Percentiles rank a stretch among this genome's conserved stretches.
Evolutionary conservation across 345 rosid genomes (phyloP).

Genomic region (Acer campestre): DNA sequence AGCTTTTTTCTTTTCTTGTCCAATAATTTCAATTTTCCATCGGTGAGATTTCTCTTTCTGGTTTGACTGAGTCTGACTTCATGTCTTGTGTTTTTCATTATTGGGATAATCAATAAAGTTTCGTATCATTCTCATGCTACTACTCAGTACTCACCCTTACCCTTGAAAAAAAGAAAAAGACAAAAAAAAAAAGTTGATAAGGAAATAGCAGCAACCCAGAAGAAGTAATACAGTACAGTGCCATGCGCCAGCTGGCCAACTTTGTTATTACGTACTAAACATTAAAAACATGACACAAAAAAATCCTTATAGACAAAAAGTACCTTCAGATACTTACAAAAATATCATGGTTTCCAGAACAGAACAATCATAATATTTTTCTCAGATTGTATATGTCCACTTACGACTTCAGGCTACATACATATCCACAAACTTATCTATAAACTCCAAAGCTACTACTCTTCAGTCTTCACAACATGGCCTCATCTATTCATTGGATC

Average conservation of each 20-base stretch:
- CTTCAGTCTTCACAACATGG: background rate
- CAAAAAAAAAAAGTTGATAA: no score
- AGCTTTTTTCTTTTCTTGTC: background rate
- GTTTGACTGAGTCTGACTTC: background rate
- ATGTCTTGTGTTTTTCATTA: background rate
- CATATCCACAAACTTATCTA: constrained; percentile 1
- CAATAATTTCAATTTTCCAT: background rate
- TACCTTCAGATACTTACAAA: background rate
- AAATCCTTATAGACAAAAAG: constrained; percentile 1
- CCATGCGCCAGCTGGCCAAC: constrained; percentile 10
- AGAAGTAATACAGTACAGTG: no score
- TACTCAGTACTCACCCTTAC: no score
- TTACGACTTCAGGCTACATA: background rate
- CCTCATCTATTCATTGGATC: no score
- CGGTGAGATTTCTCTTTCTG: background rate
- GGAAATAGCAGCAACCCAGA: no score
- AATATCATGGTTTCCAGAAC: background rate
- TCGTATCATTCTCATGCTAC: background rate
- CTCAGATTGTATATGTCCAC: background rate
- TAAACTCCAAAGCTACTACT: background rate
- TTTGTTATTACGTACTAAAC: background rate
- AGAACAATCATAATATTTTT: background rate
- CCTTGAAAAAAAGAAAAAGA: background rate
- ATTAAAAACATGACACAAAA: background rate
- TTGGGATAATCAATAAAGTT: background rate